Conservation (phyloP, 108 stramenopile species). For the Fragilaria crotonensis region DNA sequence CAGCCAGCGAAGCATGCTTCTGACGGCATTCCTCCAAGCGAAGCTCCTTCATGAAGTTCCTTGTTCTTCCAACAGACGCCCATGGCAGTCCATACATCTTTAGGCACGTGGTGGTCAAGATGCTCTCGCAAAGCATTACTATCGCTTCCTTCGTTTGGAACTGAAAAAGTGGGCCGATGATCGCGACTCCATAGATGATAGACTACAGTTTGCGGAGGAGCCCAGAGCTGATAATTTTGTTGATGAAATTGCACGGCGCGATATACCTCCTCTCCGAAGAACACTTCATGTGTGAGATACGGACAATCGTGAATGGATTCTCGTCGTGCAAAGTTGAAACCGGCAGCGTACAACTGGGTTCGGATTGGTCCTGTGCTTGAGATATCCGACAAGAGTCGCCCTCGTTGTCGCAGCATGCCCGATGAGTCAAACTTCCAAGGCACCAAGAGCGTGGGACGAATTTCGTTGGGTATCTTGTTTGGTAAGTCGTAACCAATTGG, state of each 20-base stretch:
- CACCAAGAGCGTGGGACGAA: constrained; percentile 44
- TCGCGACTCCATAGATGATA: constrained; percentile 76
- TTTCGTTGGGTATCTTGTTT: constrained; percentile 40
- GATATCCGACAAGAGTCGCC: constrained; percentile 31
- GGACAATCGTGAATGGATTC: constrained; percentile 47
- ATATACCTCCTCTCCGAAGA: constrained; percentile 86
- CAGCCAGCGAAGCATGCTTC: too few species aligned
- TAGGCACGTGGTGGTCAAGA: background rate
- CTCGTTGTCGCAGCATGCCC: constrained; percentile 59
- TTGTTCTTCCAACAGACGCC: background rate
- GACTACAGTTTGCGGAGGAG: constrained; percentile 60
- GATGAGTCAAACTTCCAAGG: constrained; percentile 62
- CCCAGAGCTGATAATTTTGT: constrained; percentile 70
- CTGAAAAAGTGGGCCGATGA: constrained; percentile 29
- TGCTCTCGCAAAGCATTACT: background rate
- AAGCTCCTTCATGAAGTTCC: background rate
- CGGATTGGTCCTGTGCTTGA: background rate
- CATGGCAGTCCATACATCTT: background rate
- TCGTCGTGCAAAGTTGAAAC: constrained; percentile 70
- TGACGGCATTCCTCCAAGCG: too few species aligned
- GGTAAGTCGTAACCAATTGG: constrained; percentile 70
- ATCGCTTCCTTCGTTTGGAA: background rate
- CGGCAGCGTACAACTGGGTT: constrained; percentile 71
- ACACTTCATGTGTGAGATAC: constrained; percentile 59
- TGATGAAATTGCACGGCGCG: constrained; percentile 80